These are phyloP conservation scores for Flaveria robusta DNA, from an alignment of 129 eudicot genomes.

Conservation along the genomic window DNA sequence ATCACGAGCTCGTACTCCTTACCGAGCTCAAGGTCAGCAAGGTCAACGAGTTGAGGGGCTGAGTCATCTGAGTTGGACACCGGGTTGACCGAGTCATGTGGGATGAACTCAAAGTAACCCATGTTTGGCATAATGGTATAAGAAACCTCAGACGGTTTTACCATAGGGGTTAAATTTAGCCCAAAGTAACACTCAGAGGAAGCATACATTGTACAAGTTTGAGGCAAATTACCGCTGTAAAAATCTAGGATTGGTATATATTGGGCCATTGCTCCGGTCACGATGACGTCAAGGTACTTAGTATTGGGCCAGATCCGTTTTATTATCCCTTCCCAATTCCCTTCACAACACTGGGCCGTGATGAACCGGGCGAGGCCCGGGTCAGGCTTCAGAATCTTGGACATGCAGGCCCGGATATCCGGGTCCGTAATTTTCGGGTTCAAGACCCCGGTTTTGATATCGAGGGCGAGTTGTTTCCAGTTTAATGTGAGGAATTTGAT, in stretches of 20 bases:
- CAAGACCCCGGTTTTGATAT: slow-evolving; percentile 52
- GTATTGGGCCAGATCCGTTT: slow-evolving; percentile 73
- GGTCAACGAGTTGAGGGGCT: slow-evolving; percentile 48
- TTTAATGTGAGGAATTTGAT: slow-evolving; percentile 55
- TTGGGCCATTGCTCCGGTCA: slow-evolving; percentile 79
- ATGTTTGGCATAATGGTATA: slow-evolving; percentile 70
- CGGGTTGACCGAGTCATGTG: slow-evolving; percentile 42
- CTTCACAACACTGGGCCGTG: slow-evolving; percentile 44
- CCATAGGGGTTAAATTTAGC: slow-evolving; percentile 62
- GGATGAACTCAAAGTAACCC: slow-evolving; percentile 70
- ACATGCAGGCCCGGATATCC: slow-evolving; percentile 48
- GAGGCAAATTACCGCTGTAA: slow-evolving; percentile 62
- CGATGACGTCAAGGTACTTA: slow-evolving; percentile 63
- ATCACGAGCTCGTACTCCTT: slow-evolving; percentile 76
- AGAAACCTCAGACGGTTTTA: slow-evolving; percentile 59
- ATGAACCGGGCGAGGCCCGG: slow-evolving; percentile 47
- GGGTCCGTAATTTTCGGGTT: slow-evolving; percentile 51
- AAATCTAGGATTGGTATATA: slow-evolving; percentile 68
- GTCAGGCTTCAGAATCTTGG: slow-evolving; percentile 54
- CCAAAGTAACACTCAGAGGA: slow-evolving; percentile 77
- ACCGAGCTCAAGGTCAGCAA: slow-evolving; percentile 63
- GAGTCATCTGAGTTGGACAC: slow-evolving; percentile 30
- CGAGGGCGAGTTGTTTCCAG: slow-evolving; percentile 59
- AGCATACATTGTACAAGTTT: slow-evolving; percentile 72
- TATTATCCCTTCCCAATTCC: slow-evolving; percentile 63